Conservation (phyloP, 2,329 filamentous ascomycete genomes). For the Aplosporella prunicola region DNA sequence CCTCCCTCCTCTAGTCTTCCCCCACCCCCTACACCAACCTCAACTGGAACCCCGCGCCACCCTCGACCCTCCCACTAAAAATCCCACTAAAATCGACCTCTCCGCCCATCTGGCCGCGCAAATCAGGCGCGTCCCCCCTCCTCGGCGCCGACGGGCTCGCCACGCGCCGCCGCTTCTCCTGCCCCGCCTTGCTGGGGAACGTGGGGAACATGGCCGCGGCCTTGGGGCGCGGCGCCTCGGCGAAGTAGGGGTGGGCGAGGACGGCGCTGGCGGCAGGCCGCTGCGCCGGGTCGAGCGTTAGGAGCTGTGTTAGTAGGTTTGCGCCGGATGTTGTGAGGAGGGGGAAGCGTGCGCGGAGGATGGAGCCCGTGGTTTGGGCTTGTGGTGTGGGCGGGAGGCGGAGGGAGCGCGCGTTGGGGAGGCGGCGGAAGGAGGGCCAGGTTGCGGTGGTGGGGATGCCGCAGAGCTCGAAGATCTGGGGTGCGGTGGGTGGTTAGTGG, state of each 20-base stretch:
- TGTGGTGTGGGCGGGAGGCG: slow-evolving; percentile 50
- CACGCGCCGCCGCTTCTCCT: slow-evolving; percentile 66
- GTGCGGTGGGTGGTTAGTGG: neutral
- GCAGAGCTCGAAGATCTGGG: slow-evolving; percentile 72
- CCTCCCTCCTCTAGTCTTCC: too few species aligned
- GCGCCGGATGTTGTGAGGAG: slow-evolving; percentile 68
- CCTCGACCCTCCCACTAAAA: slow-evolving; percentile 40
- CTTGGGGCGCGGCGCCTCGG: slow-evolving; percentile 82
- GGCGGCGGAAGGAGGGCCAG: slow-evolving; percentile 79
- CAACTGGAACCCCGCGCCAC: slow-evolving; percentile 38
- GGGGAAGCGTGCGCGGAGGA: slow-evolving; percentile 70
- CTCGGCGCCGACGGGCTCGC: slow-evolving; percentile 76
- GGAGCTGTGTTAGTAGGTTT: slow-evolving; percentile 56
- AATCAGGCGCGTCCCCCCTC: slow-evolving; percentile 56
- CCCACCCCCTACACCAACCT: slow-evolving; percentile 19
- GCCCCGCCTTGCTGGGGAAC: slow-evolving; percentile 88
- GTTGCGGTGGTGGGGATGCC: slow-evolving; percentile 72
- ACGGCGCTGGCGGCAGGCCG: slow-evolving; percentile 66
- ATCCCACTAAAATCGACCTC: slow-evolving; percentile 41
- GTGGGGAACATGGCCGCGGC: slow-evolving; percentile 90
- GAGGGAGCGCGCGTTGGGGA: slow-evolving; percentile 77
- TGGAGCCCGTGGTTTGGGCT: slow-evolving; percentile 34
- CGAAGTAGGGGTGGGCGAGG: slow-evolving; percentile 74
- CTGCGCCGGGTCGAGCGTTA: slow-evolving; percentile 63
- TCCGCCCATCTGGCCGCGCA: slow-evolving; percentile 33